Percentiles rank a stretch among this genome's conserved stretches.
These are phyloP conservation scores for Pharus latifolius DNA, from an alignment of 176 grass and related monocot genomes.

Conservation along the genomic window DNA sequence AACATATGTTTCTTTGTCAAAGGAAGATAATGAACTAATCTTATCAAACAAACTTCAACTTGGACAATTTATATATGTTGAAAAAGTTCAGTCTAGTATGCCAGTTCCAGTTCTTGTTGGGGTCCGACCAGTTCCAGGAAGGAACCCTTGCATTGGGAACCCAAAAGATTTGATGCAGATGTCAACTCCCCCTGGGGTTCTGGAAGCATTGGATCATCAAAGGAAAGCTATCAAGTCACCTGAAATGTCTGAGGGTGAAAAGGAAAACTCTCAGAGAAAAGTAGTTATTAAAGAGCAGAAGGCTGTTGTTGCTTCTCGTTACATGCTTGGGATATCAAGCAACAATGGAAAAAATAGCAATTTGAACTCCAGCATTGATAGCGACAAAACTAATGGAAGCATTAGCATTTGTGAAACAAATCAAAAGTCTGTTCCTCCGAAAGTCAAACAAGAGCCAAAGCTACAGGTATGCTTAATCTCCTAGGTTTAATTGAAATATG, in stretches of 20 bases:
- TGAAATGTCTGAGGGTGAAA: slow-evolving; percentile 61
- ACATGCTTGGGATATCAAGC: slow-evolving; percentile 83
- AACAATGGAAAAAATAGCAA: slow-evolving; percentile 42
- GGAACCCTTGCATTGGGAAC: slow-evolving; percentile 87
- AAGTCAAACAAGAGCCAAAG: slow-evolving; percentile 62
- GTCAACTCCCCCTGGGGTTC: slow-evolving; percentile 49
- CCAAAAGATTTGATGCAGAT: slow-evolving; percentile 98
- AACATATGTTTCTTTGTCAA: slow-evolving; percentile 96
- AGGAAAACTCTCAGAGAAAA: slow-evolving; percentile 71
- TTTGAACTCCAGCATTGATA: slow-evolving; percentile 46
- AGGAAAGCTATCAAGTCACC: slow-evolving; percentile 36
- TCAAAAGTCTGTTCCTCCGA: slow-evolving; percentile 24
- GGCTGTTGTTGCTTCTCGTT: slow-evolving; percentile 63
- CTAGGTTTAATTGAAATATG: neutral
- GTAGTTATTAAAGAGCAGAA: slow-evolving; percentile 87
- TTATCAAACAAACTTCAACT: slow-evolving; percentile 92
- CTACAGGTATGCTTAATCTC: slow-evolving; percentile 49
- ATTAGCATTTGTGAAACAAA: slow-evolving; percentile 33
- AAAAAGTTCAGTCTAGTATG: slow-evolving; percentile 81
- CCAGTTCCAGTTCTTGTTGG: slow-evolving; percentile 86
- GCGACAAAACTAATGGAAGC: slow-evolving; percentile 52
- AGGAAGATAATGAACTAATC: slow-evolving; percentile 94
- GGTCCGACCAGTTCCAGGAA: slow-evolving; percentile 82
- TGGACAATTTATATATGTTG: slow-evolving; percentile 96
- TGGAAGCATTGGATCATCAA: slow-evolving; percentile 49